Evolutionary conservation across 192 early-diverging fungal genomes (phyloP).

Genomic region (Umbelopsis isabellina): DNA sequence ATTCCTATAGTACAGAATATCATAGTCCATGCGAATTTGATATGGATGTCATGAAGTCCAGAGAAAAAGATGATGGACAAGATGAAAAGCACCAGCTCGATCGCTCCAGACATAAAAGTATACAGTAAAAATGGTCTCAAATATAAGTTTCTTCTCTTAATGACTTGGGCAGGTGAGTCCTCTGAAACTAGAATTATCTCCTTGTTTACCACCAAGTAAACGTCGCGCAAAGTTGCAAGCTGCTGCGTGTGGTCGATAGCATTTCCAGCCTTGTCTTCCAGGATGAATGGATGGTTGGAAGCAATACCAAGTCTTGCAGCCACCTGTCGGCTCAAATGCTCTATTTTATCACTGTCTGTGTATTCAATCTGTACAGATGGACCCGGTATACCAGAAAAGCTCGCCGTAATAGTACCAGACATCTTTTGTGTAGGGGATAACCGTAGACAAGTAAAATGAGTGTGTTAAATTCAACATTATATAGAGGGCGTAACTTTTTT

Average conservation of each 20-base stretch:
- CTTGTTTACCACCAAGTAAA: conserved; percentile 8
- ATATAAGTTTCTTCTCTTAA: conserved; percentile 18
- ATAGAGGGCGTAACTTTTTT: too few relatives aligned
- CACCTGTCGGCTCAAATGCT: background rate
- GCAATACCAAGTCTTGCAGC: background rate
- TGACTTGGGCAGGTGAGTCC: conserved; percentile 1
- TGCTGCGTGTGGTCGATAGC: conserved; percentile 2
- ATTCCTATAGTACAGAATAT: conserved; percentile 23
- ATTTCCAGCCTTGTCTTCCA: conserved; percentile 13
- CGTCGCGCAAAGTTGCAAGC: background rate
- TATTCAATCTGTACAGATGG: conserved; percentile 1
- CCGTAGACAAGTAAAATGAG: too few relatives aligned
- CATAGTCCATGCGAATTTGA: conserved; percentile 26
- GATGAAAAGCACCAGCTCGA: conserved; percentile 4
- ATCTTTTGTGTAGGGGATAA: background rate
- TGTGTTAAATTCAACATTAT: too few relatives aligned
- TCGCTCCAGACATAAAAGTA: conserved; percentile 14
- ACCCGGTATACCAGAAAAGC: conserved; percentile 12
- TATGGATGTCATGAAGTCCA: conserved; percentile 2
- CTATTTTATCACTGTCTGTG: background rate
- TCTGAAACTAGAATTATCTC: background rate
- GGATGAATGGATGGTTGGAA: background rate
- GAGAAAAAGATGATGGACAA: conserved; percentile 19
- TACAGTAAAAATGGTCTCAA: conserved; percentile 25
- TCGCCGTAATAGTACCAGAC: background rate